phyloP scores from a whole-genome alignment of 2,329 filamentous ascomycete genomes.

The Diaporthe batatas region DNA sequence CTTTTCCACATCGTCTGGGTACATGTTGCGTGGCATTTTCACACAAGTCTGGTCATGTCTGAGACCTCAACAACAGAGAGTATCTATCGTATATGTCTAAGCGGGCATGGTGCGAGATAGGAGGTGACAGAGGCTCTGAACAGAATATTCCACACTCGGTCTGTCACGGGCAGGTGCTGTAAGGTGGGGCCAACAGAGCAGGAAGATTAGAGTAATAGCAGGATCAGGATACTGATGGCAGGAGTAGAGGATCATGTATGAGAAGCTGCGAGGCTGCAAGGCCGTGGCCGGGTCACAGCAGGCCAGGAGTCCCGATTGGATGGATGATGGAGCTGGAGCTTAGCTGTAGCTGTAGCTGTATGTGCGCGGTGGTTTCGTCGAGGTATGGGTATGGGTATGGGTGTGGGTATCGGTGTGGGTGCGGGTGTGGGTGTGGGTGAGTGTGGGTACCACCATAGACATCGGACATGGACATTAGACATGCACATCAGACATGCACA shows the following conservation, averaged over 20 bases:
- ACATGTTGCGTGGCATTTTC: slow-evolving; percentile 48
- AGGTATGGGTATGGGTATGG: not conserved
- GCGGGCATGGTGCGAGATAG: not conserved
- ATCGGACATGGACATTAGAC: not conserved
- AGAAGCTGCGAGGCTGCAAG: slow-evolving; percentile 30
- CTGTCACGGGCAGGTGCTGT: not conserved
- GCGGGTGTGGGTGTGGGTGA: too few relatives aligned
- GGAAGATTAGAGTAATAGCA: not conserved
- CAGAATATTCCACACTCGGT: not conserved
- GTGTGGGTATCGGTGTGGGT: too few relatives aligned
- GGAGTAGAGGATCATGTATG: slow-evolving; percentile 15
- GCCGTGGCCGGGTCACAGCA: slow-evolving; percentile 15
- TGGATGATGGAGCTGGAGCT: not conserved
- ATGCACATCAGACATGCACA: not conserved
- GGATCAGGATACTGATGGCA: not conserved
- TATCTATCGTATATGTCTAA: slow-evolving; percentile 1
- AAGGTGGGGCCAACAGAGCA: not conserved
- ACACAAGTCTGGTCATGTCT: not conserved
- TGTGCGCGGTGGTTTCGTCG: too few relatives aligned
- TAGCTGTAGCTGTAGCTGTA: not conserved
- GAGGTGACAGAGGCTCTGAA: not conserved
- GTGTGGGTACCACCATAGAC: too few relatives aligned
- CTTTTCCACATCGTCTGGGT: slow-evolving; percentile 52
- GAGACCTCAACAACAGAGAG: not conserved
- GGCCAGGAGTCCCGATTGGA: slow-evolving; percentile 8